Conservation (phyloP, 352 stramenopile species). For the Peronosclerospora sorghi region DNA sequence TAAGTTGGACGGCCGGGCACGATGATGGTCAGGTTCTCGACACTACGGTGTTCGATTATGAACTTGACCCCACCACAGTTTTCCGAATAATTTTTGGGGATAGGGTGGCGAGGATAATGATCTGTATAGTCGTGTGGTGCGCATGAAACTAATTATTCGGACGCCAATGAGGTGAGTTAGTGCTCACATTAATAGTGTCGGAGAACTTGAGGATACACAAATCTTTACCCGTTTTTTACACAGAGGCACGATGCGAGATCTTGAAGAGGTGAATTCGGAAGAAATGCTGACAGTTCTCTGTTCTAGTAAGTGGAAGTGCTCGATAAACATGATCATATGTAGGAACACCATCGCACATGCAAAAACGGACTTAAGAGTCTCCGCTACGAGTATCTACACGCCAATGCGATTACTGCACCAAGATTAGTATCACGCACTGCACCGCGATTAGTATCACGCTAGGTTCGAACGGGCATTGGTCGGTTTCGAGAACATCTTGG, state of each 20-base stretch:
- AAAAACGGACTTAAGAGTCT: too few species aligned
- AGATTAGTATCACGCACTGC: slow-evolving; percentile 25
- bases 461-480: slow-evolving; percentile 38
- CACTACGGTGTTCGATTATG: too few species aligned
- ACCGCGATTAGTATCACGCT: slow-evolving; percentile 40
- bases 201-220: background rate
- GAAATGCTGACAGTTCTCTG: slow-evolving; percentile 34
- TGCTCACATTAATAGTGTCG: background rate
- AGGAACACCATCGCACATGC: slow-evolving; percentile 44
- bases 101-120: slow-evolving; percentile 50
- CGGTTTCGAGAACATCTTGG: slow-evolving; percentile 34
- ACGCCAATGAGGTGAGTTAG: too few species aligned
- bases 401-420: slow-evolving; percentile 26
- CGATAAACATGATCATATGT: slow-evolving; percentile 42
- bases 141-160: slow-evolving; percentile 34
- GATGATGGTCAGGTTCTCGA: too few species aligned
- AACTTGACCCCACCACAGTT: too few species aligned
- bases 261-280: slow-evolving; percentile 30
- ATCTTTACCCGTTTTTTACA: slow-evolving; percentile 1
- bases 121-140: slow-evolving; percentile 37
- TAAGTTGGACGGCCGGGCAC: too few species aligned
- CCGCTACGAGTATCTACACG: too few species aligned
- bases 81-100: slow-evolving; percentile 94
- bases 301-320: too few species aligned
- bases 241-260: slow-evolving; percentile 36